Conservation (phyloP, 495 filamentous ascomycete genomes). For the Talaromyces liani region DNA sequence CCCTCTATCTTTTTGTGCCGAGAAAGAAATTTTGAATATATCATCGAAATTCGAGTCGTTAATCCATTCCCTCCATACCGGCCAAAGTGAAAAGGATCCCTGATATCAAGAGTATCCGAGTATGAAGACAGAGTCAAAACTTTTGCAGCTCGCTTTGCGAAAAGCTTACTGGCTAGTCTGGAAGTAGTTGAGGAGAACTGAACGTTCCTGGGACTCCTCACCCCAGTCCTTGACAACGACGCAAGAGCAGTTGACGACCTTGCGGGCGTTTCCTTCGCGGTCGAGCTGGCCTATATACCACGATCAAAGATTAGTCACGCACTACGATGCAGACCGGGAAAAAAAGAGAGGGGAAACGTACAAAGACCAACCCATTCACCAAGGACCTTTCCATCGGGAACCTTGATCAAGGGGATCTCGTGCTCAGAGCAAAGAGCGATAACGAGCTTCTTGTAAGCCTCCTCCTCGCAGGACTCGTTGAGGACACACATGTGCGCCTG, state of each 20-base stretch:
- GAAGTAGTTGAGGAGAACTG: conserved; percentile 99
- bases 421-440: conserved; percentile 96
- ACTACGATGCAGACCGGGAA: not conserved
- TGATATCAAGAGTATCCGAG: not conserved
- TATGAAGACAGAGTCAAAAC: not conserved
- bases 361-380: conserved; percentile 99
- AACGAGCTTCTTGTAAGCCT: conserved; percentile 99
- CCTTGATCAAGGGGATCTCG: conserved; percentile 99
- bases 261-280: conserved; percentile 97
- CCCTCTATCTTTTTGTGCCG: not conserved
- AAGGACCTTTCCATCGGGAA: conserved; percentile 97
- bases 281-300: conserved; percentile 74
- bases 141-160: not conserved
- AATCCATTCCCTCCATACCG: not conserved
- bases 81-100: not conserved
- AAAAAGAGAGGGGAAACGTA: conserved; percentile 48
- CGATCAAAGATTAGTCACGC: not conserved
- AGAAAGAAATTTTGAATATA: not conserved
- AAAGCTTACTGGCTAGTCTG: conserved; percentile 67
- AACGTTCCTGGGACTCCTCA: conserved; percentile 97
- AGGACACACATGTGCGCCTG: conserved; percentile 99
- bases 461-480: conserved; percentile 98
- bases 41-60: not conserved
- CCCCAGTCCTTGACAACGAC: conserved; percentile 99
- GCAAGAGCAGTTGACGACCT: conserved; percentile 99